Evolutionary conservation across 2,329 filamentous ascomycete genomes (phyloP), one percentile per base, ranked within the genome.

Genomic region (Colletotrichum plurivorum): DNA sequence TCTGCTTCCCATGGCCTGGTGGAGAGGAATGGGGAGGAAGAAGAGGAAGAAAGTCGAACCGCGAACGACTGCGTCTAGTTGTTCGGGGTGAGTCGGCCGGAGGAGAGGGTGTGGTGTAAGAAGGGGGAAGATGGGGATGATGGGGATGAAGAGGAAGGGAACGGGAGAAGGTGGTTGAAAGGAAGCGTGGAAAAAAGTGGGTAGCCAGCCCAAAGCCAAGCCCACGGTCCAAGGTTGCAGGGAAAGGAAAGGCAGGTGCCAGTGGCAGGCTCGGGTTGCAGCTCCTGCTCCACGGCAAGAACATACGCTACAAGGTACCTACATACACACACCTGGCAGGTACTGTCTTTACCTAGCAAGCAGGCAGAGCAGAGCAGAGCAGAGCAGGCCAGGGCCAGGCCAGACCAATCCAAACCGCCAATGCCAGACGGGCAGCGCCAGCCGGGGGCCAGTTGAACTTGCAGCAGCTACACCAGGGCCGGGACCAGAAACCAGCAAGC

Each of bases 81-180:
- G 49, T 65, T 68, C 49, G 54, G 54, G 18, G 54, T 60, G 59
- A 57, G 61, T 69, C 66, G 66, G 61, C 61, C 61, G 27, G 49
- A 31, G 43, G 53, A 49, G 46, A 65, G 27, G 60, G 54, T 54
- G 43, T 55, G 55, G 61, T 66, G 48, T 69, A 55, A 69, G 66
- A 66, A 66, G 66, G 66, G 66, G 65, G 61, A 39, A 64, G 31
- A 36, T 36, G 31, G 31, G 43, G 66, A 52, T 52, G 31, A 36
- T 36, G 31, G 31, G 43, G 66, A 52, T 52, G 62, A 66, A 49
- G 61, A 69, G 59, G 54, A 69, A 69, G 62, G 65, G 62, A 55
- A 57, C 58, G 58, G 39, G 61, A 48, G 66, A 61, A 65, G 54
- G 54, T 59, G 55, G 66, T 69, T 68, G 65, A 69, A 67, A 66